phyloP scores from a whole-genome alignment of 768 basidiomycete genomes.

The Atractiella rhizophila region DNA sequence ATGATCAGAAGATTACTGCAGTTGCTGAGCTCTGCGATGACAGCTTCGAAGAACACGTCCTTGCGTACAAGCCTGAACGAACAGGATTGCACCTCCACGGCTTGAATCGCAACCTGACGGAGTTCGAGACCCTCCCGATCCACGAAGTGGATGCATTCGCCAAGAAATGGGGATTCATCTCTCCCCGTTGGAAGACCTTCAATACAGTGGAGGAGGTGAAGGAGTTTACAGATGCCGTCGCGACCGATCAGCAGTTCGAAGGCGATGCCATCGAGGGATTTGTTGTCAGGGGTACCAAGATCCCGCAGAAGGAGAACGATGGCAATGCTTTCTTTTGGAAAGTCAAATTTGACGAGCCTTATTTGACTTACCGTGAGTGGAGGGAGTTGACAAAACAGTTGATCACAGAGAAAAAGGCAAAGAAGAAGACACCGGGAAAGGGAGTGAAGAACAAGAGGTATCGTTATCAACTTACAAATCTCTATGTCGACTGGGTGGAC shows the following conservation, averaged over 20 bases:
- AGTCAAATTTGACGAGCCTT: conserved; percentile 94
- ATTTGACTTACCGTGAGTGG: conserved; percentile 97
- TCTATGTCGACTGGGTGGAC: conserved; percentile 64
- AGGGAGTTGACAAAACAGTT: conserved; percentile 58
- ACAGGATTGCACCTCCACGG: conserved; percentile 87
- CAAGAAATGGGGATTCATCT: conserved; percentile 69
- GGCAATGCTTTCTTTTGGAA: conserved; percentile 79
- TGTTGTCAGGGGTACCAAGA: conserved; percentile 41
- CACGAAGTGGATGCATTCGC: conserved; percentile 52
- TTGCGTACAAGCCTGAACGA: conserved; percentile 50
- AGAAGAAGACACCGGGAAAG: conserved; percentile 1
- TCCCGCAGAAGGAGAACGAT: conserved; percentile 2
- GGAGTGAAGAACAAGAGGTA: conserved; percentile 8
- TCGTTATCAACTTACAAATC: conserved; percentile 45
- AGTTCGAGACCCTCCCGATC: conserved; percentile 47
- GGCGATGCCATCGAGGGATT: conserved; percentile 73
- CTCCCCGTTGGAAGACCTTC: conserved; percentile 36
- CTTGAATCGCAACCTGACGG: conserved; percentile 39
- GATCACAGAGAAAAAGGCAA: conserved; percentile 5
- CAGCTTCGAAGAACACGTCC: conserved; percentile 85
- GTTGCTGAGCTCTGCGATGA: conserved; percentile 96
- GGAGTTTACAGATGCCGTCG: conserved; percentile 43
- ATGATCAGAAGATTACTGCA: conserved; percentile 64
- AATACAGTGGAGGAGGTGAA: conserved; percentile 41
- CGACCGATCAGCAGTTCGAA: conserved; percentile 43